Evolutionary conservation across 2,329 filamentous ascomycete species (phyloP).

Genomic region (Fonsecaea multimorphosa): DNA sequence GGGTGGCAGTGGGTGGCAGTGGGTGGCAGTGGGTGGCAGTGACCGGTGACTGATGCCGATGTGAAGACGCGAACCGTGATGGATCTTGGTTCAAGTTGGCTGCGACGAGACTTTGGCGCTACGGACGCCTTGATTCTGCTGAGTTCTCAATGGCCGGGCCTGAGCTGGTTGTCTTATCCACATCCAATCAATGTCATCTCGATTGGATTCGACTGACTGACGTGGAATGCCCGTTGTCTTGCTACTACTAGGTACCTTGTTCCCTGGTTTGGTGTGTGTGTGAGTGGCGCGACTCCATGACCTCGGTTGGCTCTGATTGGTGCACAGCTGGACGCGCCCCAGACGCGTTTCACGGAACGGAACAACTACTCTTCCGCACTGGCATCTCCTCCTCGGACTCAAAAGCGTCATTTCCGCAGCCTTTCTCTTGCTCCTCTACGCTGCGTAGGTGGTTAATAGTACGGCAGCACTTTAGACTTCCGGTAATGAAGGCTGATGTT

Average conservation of each 20-base stretch:
- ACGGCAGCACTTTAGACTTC: not conserved
- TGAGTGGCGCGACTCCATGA: constrained; percentile 7
- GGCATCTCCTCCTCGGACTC: not conserved
- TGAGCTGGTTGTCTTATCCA: constrained; percentile 5
- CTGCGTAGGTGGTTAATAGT: not conserved
- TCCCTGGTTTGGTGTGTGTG: constrained; percentile 22
- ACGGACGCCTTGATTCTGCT: constrained; percentile 16
- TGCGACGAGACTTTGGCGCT: constrained; percentile 13
- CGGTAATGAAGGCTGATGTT: not conserved
- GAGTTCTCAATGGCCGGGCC: constrained; percentile 5
- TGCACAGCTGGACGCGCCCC: not conserved
- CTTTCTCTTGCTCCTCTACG: not conserved
- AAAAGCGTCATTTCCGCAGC: not conserved
- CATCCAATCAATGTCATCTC: constrained; percentile 30
- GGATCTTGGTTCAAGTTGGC: not conserved
- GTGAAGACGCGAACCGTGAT: constrained; percentile 3
- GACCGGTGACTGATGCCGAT: not conserved
- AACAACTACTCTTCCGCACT: constrained; percentile 3
- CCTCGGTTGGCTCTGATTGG: not conserved
- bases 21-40: too few species aligned
- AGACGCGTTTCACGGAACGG: constrained; percentile 8
- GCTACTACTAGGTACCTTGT: constrained; percentile 17
- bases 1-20: too few species aligned
- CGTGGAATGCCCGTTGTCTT: constrained; percentile 14
- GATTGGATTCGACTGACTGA: constrained; percentile 21